phyloP scores from a whole-genome alignment of 306 rosid genomes.

The Hylodesmum podocarpum region DNA sequence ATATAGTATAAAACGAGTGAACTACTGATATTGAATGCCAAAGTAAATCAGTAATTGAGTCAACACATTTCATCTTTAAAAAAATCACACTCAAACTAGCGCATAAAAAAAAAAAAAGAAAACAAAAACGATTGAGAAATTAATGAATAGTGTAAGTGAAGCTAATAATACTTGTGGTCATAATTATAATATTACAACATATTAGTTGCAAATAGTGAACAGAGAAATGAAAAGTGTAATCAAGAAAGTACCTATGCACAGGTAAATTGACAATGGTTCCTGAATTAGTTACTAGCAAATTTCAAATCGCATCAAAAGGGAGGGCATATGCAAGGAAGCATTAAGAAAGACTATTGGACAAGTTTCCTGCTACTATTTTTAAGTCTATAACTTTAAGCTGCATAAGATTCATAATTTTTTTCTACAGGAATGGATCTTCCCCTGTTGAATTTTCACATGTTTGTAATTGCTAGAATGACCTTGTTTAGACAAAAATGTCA shows the following conservation, averaged over 20 bases:
- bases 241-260: neutral
- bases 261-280: neutral
- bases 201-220: neutral
- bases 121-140: too few species aligned
- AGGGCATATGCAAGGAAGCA: neutral
- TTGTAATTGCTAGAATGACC: too few species aligned
- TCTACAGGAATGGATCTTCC: too few species aligned
- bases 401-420: too few species aligned
- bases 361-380: neutral
- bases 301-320: neutral
- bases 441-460: too few species aligned
- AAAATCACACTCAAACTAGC: too few species aligned
- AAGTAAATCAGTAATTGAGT: too few species aligned
- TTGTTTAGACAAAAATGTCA: neutral
- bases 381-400: too few species aligned
- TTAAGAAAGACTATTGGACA: neutral
- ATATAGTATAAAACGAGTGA: neutral
- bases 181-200: neutral
- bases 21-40: neutral
- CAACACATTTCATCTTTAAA: too few species aligned
- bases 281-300: neutral
- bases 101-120: too few species aligned
- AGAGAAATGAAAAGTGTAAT: neutral
- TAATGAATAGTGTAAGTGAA: too few species aligned
- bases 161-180: too few species aligned